These are phyloP conservation scores for Vitis riparia DNA, from an alignment of 164 flowering plant genomes.

Conservation along the genomic window DNA sequence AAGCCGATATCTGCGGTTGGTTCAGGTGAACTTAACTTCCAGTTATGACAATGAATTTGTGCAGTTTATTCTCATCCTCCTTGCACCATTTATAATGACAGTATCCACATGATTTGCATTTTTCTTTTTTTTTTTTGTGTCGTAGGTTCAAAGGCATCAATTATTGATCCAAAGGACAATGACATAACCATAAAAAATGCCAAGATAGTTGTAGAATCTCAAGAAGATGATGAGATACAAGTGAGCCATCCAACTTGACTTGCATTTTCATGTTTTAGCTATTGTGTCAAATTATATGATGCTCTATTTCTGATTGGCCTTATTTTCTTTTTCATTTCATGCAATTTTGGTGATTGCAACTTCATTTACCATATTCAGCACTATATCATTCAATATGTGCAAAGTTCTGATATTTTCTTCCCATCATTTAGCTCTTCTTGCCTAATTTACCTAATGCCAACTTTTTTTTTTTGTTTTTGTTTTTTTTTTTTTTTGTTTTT, in stretches of 20 bases:
- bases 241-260: conserved; percentile 31
- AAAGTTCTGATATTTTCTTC: no score
- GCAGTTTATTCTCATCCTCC: conserved; percentile 2
- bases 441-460: no score
- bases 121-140: conserved; percentile 2
- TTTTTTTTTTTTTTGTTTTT: no score
- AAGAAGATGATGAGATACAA: conserved; percentile 49
- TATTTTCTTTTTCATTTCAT: neutral
- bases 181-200: conserved; percentile 36
- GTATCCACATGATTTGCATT: neutral
- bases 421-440: no score
- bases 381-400: no score
- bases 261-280: neutral
- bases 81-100: neutral
- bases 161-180: conserved; percentile 36
- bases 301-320: neutral
- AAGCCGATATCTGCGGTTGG: conserved; percentile 41
- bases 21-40: conserved; percentile 41
- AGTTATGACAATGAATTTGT: neutral
- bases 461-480: no score
- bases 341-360: neutral
- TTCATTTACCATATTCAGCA: neutral
- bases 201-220: conserved; percentile 53
- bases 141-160: conserved; percentile 63
- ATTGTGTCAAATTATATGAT: no score